Evolutionary conservation across 371 early-diverging fungal genomes (phyloP).

Genomic region (Nematocida major): DNA sequence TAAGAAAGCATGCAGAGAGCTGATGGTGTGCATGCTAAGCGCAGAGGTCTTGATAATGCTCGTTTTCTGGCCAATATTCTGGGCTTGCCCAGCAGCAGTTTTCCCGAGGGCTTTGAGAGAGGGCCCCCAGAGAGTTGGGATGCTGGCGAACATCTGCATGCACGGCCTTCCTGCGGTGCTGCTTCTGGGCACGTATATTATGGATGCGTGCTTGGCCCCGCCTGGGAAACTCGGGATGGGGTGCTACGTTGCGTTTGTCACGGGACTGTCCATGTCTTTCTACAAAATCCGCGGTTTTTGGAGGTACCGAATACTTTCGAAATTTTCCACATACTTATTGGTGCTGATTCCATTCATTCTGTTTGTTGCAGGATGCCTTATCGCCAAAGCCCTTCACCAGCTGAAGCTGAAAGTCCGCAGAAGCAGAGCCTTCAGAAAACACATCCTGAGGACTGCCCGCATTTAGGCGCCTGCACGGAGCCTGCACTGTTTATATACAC

Average conservation of each 20-base stretch:
- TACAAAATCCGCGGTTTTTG: neutral
- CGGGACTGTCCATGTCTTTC: neutral
- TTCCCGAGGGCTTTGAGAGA: neutral
- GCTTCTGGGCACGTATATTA: neutral
- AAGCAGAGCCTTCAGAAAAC: neutral
- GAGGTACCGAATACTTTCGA: neutral
- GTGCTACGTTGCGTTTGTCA: neutral
- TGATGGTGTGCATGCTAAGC: neutral
- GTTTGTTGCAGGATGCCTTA: neutral
- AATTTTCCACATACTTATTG: neutral
- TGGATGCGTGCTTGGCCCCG: neutral
- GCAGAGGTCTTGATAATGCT: neutral
- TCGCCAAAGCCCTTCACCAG: neutral
- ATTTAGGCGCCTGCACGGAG: no score
- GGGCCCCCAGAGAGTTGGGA: neutral
- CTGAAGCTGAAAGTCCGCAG: neutral
- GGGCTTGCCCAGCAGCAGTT: neutral
- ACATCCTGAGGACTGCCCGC: no score
- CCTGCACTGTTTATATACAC: no score
- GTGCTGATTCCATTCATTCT: neutral
- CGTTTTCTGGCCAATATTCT: constrained; percentile 4
- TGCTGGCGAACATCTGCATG: neutral
- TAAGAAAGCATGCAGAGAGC: neutral
- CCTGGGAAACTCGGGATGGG: neutral
- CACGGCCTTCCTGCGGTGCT: neutral